phyloP scores from a whole-genome alignment of 1,139 yeast species.

The Blastobotrys illinoisensis region DNA sequence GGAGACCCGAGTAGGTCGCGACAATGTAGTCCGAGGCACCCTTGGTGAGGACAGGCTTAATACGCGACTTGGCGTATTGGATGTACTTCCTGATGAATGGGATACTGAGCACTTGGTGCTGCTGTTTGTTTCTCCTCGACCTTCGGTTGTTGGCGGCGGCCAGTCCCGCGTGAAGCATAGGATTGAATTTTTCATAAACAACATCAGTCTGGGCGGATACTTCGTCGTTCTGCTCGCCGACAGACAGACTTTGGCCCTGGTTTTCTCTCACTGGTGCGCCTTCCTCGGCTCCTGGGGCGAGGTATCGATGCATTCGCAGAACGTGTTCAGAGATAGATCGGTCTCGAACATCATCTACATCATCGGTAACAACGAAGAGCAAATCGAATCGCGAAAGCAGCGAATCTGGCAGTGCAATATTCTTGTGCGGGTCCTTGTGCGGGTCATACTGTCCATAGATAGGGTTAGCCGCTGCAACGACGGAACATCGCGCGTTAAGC shows the following conservation, averaged over 20 bases:
- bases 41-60: constrained; percentile 73
- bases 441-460: constrained; percentile 95
- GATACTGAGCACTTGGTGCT: constrained; percentile 64
- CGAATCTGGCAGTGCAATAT: constrained; percentile 96
- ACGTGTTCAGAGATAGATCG: constrained; percentile 92
- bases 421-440: constrained; percentile 93
- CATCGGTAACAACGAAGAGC: constrained; percentile 92
- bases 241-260: constrained; percentile 63
- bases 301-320: constrained; percentile 82
- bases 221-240: constrained; percentile 55
- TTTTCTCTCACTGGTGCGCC: constrained; percentile 93
- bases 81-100: constrained; percentile 87
- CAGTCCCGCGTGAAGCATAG: constrained; percentile 79
- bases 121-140: constrained; percentile 21
- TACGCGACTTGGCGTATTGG: constrained; percentile 88
- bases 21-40: constrained; percentile 81
- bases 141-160: constrained; percentile 29
- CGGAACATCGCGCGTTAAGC: constrained; percentile 93
- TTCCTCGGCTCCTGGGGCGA: constrained; percentile 84
- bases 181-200: constrained; percentile 77
- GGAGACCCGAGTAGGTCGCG: constrained; percentile 66
- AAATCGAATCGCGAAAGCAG: constrained; percentile 94
- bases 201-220: constrained; percentile 47
- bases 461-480: constrained; percentile 97
- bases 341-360: constrained; percentile 79